A percentile compares a stretch with the other conserved stretches of the same genome.
These are phyloP conservation scores for Plantago coronopus DNA, from an alignment of 305 asterid genomes.

Conservation along the genomic window DNA sequence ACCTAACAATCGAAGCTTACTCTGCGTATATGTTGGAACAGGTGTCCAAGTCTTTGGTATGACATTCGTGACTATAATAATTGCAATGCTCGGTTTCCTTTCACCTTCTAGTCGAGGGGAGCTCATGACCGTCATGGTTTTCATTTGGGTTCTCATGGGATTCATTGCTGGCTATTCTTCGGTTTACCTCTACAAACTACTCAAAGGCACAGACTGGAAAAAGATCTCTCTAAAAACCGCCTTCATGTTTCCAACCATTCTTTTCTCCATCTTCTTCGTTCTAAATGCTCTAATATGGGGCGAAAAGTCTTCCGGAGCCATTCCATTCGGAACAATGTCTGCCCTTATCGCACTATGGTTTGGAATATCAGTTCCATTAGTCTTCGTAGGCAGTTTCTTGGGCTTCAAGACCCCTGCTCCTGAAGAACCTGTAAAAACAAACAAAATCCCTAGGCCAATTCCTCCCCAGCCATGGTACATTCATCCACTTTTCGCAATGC, in stretches of 20 bases:
- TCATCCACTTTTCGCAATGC: constrained; percentile 36
- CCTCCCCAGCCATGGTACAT: constrained; percentile 52
- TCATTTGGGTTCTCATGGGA: constrained; percentile 55
- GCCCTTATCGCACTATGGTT: constrained; percentile 47
- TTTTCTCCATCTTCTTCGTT: constrained; percentile 37
- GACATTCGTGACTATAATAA: constrained; percentile 45
- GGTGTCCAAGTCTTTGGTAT: constrained; percentile 50
- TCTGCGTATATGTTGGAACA: constrained; percentile 49
- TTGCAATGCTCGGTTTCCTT: constrained; percentile 49
- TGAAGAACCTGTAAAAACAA: constrained; percentile 39
- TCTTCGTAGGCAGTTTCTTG: constrained; percentile 42
- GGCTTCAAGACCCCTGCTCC: constrained; percentile 28
- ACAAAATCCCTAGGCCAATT: constrained; percentile 48
- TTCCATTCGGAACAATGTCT: constrained; percentile 49
- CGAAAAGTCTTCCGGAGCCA: constrained; percentile 53
- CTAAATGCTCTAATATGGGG: constrained; percentile 54
- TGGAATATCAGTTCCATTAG: constrained; percentile 46
- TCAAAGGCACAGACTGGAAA: constrained; percentile 48
- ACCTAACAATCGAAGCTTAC: constrained; percentile 29
- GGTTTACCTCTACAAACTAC: constrained; percentile 31
- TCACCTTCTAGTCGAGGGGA: constrained; percentile 60
- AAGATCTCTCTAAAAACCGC: constrained; percentile 39
- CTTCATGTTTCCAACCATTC: constrained; percentile 36
- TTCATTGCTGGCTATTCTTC: constrained; percentile 44
- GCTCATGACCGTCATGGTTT: constrained; percentile 46